Evolutionary conservation across 23 red algal genomes (phyloP), one percentile per base, ranked within the genome.

Genomic region (Gracilaria domingensis): DNA sequence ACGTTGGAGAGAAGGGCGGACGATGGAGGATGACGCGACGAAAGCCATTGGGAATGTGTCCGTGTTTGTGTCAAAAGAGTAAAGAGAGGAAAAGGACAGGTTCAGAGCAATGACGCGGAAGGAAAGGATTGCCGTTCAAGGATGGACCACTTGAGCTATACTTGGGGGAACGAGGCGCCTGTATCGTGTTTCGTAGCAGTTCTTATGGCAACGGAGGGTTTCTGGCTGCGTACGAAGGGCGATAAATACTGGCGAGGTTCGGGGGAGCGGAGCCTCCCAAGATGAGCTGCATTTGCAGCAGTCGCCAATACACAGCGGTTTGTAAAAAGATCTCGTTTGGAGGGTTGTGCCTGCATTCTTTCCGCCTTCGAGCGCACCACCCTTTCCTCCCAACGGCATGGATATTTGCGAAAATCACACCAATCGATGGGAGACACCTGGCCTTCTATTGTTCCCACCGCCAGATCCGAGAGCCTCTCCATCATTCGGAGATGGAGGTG

Each of bases 31-130:
- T 25, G 89, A 66, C 26, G 89, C 66, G 79, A 92, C 80, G 62
- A 92, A 92, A 75, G 89, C 89, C 89, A 92, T 92, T 26, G 50
- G 21, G 37, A 82, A 53, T 62, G 11, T 79, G 73, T 66, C 25
- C 13, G n/a, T 7, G 25, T 4, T 29, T n/a, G n/a, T n/a, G n/a
- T n/a, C n/a, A n/a, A n/a, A n/a, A n/a, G n/a, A n/a, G n/a, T n/a
- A n/a, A n/a, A n/a, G n/a, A n/a, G n/a, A n/a, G n/a, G n/a, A n/a
- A n/a, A n/a, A n/a, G n/a, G n/a, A 24, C 24, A 24, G 14, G 51
- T 20, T 55, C 51, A 55, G 17, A 14, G 59, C 59, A 2, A 29
- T 62, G 59, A 29, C 5, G n/a, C 29, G 59, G 24, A 62, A n/a
- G n/a, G n/a, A n/a, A n/a, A n/a, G n/a, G n/a, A n/a, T n/a, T n/a